phyloP scores from a whole-genome alignment of 1,139 yeast species.

The Debaryomyces udenii region DNA sequence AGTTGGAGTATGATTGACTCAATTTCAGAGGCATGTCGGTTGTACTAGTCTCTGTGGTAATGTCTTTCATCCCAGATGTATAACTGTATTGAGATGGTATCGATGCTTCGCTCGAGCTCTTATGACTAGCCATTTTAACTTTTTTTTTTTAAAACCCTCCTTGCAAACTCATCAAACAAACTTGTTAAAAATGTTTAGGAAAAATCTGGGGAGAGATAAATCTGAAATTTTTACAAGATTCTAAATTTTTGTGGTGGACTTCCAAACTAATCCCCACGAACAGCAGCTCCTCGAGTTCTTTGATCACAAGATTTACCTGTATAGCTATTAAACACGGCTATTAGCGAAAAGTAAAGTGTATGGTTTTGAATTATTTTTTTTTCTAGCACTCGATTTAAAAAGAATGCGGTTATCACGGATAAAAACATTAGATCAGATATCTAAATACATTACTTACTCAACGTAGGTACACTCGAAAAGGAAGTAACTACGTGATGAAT shows the following conservation, averaged over 20 bases:
- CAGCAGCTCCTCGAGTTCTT: too few relatives aligned
- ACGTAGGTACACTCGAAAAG: not conserved
- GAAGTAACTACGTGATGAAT: slow-evolving; percentile 7
- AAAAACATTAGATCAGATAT: not conserved
- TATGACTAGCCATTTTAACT: not conserved
- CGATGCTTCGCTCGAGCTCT: not conserved
- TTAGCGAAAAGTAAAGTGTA: not conserved
- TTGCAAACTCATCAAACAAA: not conserved
- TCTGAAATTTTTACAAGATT: too few relatives aligned
- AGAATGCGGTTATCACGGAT: slow-evolving; percentile 7
- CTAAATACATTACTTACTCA: not conserved
- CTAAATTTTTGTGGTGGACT: too few relatives aligned
- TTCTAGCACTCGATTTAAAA: slow-evolving; percentile 3
- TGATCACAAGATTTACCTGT: too few relatives aligned
- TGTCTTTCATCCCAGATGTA: not conserved
- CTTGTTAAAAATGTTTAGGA: not conserved
- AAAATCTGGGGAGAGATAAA: not conserved
- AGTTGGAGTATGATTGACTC: not conserved
- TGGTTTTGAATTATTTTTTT: slow-evolving; percentile 2
- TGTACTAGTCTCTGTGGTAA: not conserved
- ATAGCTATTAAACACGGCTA: too few relatives aligned
- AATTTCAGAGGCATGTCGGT: not conserved
- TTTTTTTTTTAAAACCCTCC: too few relatives aligned
- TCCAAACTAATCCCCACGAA: too few relatives aligned
- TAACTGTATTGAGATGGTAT: not conserved